phyloP scores from a whole-genome alignment of 164 flowering plant species.

The Kalanchoe fedtschenkoi region DNA sequence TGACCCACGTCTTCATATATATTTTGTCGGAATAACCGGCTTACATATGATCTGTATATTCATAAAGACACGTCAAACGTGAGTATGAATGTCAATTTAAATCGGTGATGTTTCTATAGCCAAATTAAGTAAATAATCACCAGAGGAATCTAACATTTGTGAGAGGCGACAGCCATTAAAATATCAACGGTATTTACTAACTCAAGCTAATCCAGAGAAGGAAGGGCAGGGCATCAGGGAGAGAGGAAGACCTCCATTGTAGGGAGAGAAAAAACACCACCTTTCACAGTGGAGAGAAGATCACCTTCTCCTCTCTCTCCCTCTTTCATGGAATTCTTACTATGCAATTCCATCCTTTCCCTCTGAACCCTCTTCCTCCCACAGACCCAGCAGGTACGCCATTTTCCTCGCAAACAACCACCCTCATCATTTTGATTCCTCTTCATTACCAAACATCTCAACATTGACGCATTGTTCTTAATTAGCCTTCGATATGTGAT shows the following conservation, averaged over 20 bases:
- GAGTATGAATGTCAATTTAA: no score
- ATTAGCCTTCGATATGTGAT: no score
- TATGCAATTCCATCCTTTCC: background rate
- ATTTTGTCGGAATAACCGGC: no score
- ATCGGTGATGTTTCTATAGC: no score
- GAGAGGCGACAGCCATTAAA: background rate
- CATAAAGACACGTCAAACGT: no score
- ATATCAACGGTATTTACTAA: conserved; percentile 3
- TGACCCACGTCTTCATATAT: no score
- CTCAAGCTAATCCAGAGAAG: background rate
- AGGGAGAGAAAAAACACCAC: background rate
- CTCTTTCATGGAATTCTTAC: background rate
- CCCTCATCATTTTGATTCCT: no score
- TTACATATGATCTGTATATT: no score
- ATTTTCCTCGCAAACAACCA: background rate
- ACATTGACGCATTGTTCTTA: background rate
- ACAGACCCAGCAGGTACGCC: background rate
- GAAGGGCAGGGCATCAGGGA: background rate
- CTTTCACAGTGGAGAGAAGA: background rate
- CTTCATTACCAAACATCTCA: background rate
- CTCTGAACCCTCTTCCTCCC: background rate
- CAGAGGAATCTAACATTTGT: background rate
- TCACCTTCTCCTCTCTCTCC: background rate
- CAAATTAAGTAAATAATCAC: background rate
- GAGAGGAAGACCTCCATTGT: background rate